Conservation (phyloP, 306 rosid genomes). For the Ochetophila trinervis region DNA sequence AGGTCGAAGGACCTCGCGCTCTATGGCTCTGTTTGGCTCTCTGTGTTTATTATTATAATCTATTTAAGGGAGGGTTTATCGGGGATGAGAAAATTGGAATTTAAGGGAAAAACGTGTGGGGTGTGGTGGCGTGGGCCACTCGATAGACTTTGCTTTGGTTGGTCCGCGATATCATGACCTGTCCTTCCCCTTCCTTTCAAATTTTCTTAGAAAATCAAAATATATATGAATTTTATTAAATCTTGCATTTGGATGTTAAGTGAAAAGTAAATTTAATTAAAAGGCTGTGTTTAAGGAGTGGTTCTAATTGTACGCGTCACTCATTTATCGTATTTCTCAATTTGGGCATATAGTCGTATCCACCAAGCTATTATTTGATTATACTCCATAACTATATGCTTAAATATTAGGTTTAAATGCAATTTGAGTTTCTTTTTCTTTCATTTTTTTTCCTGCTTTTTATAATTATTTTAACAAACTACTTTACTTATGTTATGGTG, state of each 20-base stretch:
- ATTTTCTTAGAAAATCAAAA: neutral
- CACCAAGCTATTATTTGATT: too few species aligned
- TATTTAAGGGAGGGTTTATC: conserved; percentile 10
- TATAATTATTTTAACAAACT: neutral
- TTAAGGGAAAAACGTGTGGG: neutral
- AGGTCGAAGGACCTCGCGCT: conserved; percentile 87
- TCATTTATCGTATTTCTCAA: too few species aligned
- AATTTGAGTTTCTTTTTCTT: neutral
- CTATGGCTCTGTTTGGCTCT: conserved; percentile 38
- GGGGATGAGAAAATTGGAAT: neutral
- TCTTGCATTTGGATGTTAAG: too few species aligned
- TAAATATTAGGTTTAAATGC: too few species aligned
- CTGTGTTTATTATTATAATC: too few species aligned
- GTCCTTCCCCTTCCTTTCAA: neutral
- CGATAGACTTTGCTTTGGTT: conserved; percentile 32
- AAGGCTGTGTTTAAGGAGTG: too few species aligned
- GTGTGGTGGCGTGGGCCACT: conserved; percentile 25
- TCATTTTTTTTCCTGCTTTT: neutral
- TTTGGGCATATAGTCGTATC: too few species aligned
- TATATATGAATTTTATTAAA: too few species aligned
- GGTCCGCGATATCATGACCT: conserved; percentile 60
- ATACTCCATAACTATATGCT: too few species aligned
- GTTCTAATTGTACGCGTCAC: too few species aligned
- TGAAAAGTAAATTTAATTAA: too few species aligned
- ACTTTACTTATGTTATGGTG: too few species aligned